phyloP scores from a whole-genome alignment of 176 grass and related monocot genomes.

The barley (Hordeum vulgare) region DNA sequence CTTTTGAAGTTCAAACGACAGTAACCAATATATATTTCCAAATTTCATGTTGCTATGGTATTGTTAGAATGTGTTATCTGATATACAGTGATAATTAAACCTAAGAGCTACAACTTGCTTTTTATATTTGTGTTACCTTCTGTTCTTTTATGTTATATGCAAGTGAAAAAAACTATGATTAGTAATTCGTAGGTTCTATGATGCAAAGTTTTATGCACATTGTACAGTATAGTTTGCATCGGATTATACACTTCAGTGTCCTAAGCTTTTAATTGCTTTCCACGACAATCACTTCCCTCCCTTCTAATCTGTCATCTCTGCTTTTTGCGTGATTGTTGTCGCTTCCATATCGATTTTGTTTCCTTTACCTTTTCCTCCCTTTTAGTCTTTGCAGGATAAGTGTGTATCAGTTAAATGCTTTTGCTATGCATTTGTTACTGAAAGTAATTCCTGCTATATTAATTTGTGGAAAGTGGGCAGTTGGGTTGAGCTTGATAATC shows the following conservation, averaged over 20 bases:
- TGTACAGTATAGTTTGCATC: too few relatives aligned
- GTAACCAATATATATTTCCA: constrained; percentile 6
- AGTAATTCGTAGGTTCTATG: not conserved
- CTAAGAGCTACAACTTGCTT: not conserved
- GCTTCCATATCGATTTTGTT: not conserved
- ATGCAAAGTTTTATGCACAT: not conserved
- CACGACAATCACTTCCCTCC: constrained; percentile 75
- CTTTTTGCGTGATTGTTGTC: not conserved
- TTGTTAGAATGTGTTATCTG: not conserved
- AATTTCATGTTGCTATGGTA: not conserved
- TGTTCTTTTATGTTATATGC: not conserved
- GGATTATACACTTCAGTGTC: too few relatives aligned
- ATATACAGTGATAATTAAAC: not conserved
- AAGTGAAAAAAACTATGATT: too few relatives aligned
- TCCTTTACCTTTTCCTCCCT: not conserved
- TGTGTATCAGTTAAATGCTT: constrained; percentile 60
- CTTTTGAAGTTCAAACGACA: not conserved
- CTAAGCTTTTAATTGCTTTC: constrained; percentile 10
- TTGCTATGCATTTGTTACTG: constrained; percentile 35
- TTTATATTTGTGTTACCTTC: not conserved
- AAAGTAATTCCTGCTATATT: constrained; percentile 73
- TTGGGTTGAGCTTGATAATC: constrained; percentile 40
- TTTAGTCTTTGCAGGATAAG: constrained; percentile 38
- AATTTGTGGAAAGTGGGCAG: constrained; percentile 58
- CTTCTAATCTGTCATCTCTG: not conserved